Conservation (phyloP, 2,329 filamentous ascomycete species). For the Fusarium subtropicale region DNA sequence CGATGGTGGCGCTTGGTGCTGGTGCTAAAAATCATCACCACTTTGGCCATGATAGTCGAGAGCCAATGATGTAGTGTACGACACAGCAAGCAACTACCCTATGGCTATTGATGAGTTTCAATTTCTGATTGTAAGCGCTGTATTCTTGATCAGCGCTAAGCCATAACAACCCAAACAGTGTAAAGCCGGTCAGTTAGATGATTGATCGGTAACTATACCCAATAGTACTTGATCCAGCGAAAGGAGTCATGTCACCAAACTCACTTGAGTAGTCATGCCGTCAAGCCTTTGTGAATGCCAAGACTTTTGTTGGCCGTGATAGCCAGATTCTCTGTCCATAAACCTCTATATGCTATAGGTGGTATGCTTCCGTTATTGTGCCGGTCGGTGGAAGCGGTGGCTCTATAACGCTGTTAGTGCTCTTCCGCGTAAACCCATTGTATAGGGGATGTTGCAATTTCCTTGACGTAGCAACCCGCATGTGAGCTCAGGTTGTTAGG, state of each 20-base stretch:
- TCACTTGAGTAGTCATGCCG: constrained; percentile 28
- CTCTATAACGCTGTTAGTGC: constrained; percentile 20
- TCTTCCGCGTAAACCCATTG: background rate
- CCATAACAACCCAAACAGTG: background rate
- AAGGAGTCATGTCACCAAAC: constrained; percentile 16
- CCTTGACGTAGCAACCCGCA: constrained; percentile 35
- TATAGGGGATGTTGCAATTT: constrained; percentile 29
- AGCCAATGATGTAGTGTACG: constrained; percentile 5
- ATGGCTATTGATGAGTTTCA: background rate
- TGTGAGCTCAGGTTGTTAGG: constrained; percentile 18
- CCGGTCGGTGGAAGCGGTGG: constrained; percentile 43
- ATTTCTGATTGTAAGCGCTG: constrained; percentile 13
- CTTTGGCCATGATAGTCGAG: background rate
- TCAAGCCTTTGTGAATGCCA: constrained; percentile 14
- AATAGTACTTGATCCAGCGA: too few relatives aligned
- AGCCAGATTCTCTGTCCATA: constrained; percentile 13
- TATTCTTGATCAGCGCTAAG: background rate
- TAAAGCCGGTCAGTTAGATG: background rate
- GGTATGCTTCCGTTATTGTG: constrained; percentile 28
- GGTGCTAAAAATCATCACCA: constrained; percentile 43
- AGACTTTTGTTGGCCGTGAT: constrained; percentile 25
- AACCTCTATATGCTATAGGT: constrained; percentile 21
- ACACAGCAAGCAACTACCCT: background rate
- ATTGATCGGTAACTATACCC: constrained; percentile 2
- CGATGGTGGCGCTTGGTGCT: constrained; percentile 35